phyloP scores from a whole-genome alignment of 2,329 filamentous ascomycete genomes.

The Rugonectria rugulosa region DNA sequence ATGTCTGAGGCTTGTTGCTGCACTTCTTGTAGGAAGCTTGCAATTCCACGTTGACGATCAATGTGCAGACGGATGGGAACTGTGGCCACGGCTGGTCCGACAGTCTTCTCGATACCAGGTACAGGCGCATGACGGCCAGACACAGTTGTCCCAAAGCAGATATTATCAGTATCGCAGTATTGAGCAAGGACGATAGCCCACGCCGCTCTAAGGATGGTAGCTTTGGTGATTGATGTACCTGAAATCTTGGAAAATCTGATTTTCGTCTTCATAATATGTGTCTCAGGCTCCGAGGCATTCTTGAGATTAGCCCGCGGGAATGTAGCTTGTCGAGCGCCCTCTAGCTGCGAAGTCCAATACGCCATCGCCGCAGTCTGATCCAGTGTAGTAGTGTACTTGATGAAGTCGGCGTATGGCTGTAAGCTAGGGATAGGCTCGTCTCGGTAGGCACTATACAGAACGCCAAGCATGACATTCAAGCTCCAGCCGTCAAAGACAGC shows the following conservation, averaged over 20 bases:
- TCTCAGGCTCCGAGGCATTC: conserved; percentile 56
- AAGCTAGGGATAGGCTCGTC: background rate
- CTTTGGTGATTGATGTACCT: conserved; percentile 12
- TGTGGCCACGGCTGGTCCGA: conserved; percentile 48
- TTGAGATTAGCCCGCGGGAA: conserved; percentile 50
- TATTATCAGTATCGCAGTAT: conserved; percentile 52
- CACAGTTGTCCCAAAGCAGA: conserved; percentile 53
- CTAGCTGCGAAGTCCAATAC: conserved; percentile 4
- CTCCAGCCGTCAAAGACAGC: conserved; percentile 10
- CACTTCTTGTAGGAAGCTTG: conserved; percentile 14
- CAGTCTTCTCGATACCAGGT: conserved; percentile 28
- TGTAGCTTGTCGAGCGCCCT: conserved; percentile 43
- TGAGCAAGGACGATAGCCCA: conserved; percentile 57
- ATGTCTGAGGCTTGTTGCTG: conserved; percentile 28
- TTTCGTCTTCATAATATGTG: conserved; percentile 44
- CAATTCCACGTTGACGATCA: conserved; percentile 31
- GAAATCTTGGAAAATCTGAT: background rate
- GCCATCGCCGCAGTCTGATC: background rate
- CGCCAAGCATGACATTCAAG: background rate
- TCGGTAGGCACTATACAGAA: conserved; percentile 2
- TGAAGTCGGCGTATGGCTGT: conserved; percentile 4
- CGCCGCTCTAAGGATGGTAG: conserved; percentile 47
- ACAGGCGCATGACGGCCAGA: conserved; percentile 46
- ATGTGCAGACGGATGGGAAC: conserved; percentile 50
- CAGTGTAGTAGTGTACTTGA: conserved; percentile 5